These are phyloP conservation scores for Vachellia pachyceras DNA, from an alignment of 306 rosid genomes.

Conservation along the genomic window DNA sequence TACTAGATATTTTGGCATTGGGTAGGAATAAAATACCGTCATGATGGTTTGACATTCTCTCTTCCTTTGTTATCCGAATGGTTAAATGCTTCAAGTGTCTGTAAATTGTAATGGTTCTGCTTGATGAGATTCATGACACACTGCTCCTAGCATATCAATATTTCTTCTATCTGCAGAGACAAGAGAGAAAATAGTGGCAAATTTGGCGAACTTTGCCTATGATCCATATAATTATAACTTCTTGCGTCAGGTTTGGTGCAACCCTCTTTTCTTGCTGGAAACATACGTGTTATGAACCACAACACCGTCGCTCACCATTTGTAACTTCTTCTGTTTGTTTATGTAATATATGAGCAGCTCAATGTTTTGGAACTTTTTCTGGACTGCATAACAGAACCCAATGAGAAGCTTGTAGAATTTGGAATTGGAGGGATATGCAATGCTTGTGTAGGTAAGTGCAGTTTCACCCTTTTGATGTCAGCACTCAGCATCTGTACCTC, in stretches of 20 bases:
- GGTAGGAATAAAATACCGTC: not conserved
- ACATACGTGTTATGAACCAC: constrained; percentile 2
- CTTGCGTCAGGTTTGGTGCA: constrained; percentile 70
- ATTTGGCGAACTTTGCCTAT: constrained; percentile 91
- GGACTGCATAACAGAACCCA: constrained; percentile 86
- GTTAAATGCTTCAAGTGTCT: not conserved
- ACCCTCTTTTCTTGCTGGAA: constrained; percentile 11
- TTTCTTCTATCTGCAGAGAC: constrained; percentile 56
- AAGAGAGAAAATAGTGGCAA: constrained; percentile 74
- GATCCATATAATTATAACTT: constrained; percentile 85
- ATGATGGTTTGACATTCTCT: not conserved
- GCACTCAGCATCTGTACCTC: constrained; percentile 18
- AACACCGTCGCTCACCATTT: not conserved
- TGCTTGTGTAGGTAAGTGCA: constrained; percentile 70
- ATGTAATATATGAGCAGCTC: constrained; percentile 56
- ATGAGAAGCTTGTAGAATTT: constrained; percentile 89
- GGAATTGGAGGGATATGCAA: constrained; percentile 92
- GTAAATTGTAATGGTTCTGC: not conserved
- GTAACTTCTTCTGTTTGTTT: not conserved
- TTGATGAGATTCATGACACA: not conserved
- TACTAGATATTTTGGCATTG: not conserved
- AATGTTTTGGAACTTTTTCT: constrained; percentile 88
- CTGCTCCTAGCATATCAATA: not conserved
- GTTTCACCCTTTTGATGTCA: constrained; percentile 17
- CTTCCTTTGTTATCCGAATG: not conserved